These are phyloP conservation scores for Saturnispora gosingensis DNA, from an alignment of 805 yeast genomes.

Conservation along the genomic window DNA sequence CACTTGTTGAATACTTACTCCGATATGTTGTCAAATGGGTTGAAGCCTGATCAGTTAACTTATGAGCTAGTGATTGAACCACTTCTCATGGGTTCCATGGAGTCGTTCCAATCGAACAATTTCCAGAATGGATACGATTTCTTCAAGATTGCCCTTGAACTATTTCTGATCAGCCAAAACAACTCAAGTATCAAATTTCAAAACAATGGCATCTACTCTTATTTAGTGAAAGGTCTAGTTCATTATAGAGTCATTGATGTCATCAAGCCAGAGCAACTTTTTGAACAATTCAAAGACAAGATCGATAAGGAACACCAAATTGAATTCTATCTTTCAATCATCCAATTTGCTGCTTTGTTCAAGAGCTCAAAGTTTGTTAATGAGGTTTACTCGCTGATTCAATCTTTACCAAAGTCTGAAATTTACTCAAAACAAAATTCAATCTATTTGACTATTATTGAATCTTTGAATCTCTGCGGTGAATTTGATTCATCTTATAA, in stretches of 20 bases:
- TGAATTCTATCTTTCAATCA: constrained; percentile 31
- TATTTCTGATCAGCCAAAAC: constrained; percentile 26
- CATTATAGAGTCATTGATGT: constrained; percentile 17
- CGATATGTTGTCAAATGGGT: constrained; percentile 44
- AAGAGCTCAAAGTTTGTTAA: constrained; percentile 32
- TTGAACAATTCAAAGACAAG: constrained; percentile 12
- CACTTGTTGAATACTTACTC: constrained; percentile 58
- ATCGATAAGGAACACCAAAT: constrained; percentile 9
- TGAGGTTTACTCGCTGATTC: constrained; percentile 22
- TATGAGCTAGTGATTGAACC: constrained; percentile 43
- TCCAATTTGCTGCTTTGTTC: constrained; percentile 31
- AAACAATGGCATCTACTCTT: constrained; percentile 15
- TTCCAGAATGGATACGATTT: constrained; percentile 36
- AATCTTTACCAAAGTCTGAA: not conserved
- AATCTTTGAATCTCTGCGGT: constrained; percentile 42
- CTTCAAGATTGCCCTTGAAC: constrained; percentile 42
- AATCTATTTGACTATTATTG: constrained; percentile 43
- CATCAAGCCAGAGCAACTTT: constrained; percentile 14
- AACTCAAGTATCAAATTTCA: constrained; percentile 13
- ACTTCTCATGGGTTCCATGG: constrained; percentile 40
- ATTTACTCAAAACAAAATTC: constrained; percentile 30
- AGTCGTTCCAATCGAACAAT: constrained; percentile 30
- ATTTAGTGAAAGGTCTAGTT: constrained; percentile 21
- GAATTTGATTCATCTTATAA: constrained; percentile 43
- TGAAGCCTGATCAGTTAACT: constrained; percentile 49